Evolutionary conservation across 306 rosid genomes (phyloP).

Genomic region (Morella rubra): DNA sequence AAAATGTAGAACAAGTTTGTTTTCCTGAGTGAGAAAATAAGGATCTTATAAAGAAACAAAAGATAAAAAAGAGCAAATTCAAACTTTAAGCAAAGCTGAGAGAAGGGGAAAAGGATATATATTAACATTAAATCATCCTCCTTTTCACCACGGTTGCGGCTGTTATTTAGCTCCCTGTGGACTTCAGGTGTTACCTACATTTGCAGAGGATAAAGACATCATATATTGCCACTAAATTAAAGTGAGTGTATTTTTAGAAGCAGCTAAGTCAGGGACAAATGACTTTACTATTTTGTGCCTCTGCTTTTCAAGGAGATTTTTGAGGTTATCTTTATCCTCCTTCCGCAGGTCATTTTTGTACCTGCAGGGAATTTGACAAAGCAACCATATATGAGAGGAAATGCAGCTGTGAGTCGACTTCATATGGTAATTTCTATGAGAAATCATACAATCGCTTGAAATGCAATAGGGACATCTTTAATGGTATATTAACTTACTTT

Average conservation of each 20-base stretch:
- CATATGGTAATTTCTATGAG: not conserved
- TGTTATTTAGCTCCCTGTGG: conserved; percentile 61
- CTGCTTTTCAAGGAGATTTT: conserved; percentile 68
- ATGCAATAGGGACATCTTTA: not conserved
- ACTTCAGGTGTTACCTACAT: conserved; percentile 93
- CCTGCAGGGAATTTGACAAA: conserved; percentile 47
- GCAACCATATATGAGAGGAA: conserved; percentile 13
- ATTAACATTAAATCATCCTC: conserved; percentile 63
- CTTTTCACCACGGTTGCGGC: conserved; percentile 92
- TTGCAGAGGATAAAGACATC: conserved; percentile 3
- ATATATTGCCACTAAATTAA: conserved; percentile 19
- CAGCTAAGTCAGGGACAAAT: conserved; percentile 16
- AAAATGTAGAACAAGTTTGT: too few species aligned
- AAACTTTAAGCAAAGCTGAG: not conserved
- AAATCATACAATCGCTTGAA: not conserved
- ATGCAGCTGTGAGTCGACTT: not conserved
- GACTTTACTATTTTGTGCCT: conserved; percentile 70
- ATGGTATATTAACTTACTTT: not conserved
- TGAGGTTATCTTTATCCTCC: conserved; percentile 70
- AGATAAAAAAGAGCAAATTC: too few species aligned
- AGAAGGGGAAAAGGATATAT: conserved; percentile 62
- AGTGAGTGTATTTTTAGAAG: conserved; percentile 1
- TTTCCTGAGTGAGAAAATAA: not conserved
- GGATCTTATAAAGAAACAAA: not conserved
- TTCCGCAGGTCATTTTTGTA: conserved; percentile 78